phyloP scores from a whole-genome alignment of 2,329 filamentous ascomycete genomes.

The Penicillium fuscoglaucum region DNA sequence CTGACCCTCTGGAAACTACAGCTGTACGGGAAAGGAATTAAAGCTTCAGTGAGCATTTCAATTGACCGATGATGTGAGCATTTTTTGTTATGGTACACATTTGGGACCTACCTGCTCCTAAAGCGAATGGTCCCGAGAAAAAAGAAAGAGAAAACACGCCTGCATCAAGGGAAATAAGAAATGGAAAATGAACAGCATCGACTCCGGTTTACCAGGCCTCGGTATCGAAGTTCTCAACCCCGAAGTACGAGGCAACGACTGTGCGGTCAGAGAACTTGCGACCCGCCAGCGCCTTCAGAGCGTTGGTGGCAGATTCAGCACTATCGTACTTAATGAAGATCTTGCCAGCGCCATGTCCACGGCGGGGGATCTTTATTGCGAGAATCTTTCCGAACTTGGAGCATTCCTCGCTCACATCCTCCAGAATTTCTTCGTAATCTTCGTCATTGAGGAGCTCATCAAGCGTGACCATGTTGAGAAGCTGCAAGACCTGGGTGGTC shows the following conservation, averaged over 20 bases:
- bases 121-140: conserved; percentile 8
- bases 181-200: neutral
- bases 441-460: conserved; percentile 93
- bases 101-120: conserved; percentile 6
- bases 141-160: conserved; percentile 8
- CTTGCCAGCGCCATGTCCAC: conserved; percentile 87
- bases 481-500: conserved; percentile 78
- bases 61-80: conserved; percentile 5
- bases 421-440: conserved; percentile 96
- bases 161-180: conserved; percentile 12
- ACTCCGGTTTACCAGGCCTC: conserved; percentile 24
- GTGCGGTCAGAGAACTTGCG: conserved; percentile 96
- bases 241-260: conserved; percentile 94
- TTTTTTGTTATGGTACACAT: conserved; percentile 16
- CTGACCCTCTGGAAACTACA: neutral
- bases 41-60: neutral
- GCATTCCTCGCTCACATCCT: conserved; percentile 92
- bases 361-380: conserved; percentile 90
- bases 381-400: conserved; percentile 81
- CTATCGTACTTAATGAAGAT: conserved; percentile 94
- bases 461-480: conserved; percentile 97
- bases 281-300: conserved; percentile 84
- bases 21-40: neutral
- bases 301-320: conserved; percentile 75
- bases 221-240: conserved; percentile 89